A percentile compares a stretch with the other conserved stretches of the same genome.
Evolutionary conservation across 2,329 filamentous ascomycete species (phyloP).

Genomic region (Aspergillus fumigatiaffinis): DNA sequence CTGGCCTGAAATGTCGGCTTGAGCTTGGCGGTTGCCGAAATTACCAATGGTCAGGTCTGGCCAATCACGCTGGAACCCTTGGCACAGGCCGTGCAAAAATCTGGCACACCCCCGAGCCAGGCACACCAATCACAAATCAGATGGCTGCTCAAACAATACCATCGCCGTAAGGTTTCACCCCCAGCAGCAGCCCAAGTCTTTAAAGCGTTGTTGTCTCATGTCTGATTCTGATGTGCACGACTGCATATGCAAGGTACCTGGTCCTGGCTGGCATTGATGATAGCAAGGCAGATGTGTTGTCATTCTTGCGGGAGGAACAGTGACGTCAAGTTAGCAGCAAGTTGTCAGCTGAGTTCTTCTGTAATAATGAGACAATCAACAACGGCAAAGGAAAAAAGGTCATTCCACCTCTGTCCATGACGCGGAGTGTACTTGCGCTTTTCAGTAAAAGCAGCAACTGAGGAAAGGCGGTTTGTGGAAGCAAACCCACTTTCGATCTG

Average conservation of each 20-base stretch:
- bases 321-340: not conserved
- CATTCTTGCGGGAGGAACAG: not conserved
- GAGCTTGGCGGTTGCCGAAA: conserved; percentile 24
- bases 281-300: not conserved
- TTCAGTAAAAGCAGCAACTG: not conserved
- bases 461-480: not conserved
- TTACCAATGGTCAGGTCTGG: conserved; percentile 14
- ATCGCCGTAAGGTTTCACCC: conserved; percentile 11
- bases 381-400: not conserved
- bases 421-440: not conserved
- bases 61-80: conserved; percentile 19
- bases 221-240: conserved; percentile 8
- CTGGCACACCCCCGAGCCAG: conserved; percentile 18
- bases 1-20: conserved; percentile 16
- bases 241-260: not conserved
- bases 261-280: not conserved
- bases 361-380: not conserved
- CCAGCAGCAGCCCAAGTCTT: not conserved
- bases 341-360: not conserved
- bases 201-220: conserved; percentile 13
- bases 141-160: conserved; percentile 7
- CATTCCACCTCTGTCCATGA: too few species aligned
- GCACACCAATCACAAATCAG: conserved; percentile 28
- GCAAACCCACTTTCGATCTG: not conserved
- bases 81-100: conserved; percentile 7